Evolutionary conservation across 2,329 filamentous ascomycete genomes (phyloP), one percentile per base, ranked within the genome.

Genomic region (Penicillium crustosum): DNA sequence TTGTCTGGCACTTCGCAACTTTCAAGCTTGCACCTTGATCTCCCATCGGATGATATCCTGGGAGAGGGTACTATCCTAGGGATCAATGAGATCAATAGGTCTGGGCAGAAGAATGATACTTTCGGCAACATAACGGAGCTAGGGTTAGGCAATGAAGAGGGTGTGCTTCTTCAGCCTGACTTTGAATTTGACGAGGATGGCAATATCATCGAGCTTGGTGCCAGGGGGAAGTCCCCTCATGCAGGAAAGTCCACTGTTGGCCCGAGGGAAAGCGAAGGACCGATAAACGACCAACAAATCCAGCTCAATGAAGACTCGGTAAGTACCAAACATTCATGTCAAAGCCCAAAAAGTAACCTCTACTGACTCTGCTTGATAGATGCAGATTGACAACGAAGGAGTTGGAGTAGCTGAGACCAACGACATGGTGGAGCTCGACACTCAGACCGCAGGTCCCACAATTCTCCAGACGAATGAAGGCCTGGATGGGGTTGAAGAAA

Each of bases 151-250:
- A 74, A 80, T 17, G 79, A 80, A 50, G 74, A 74, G 12, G 75
- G 80, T 21, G 70, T 80, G 19, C 72, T 82, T 56, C 70, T 80
- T 35, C 82, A 85, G n/a, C 77, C 80, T 23, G 81, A 82, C 52
- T 86, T 89, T 63, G 81, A 79, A 38, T 82, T 89, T 61, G 86
- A 87, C 62, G 83, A 80, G 15, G 80, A 88, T 59, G 86, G 86
- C 8, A 82, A 84, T 61, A 73, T 88, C 6, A 69, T 83, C 31
- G 82, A 85, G 50, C 68, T 83, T 44, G 64, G 64, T 27, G 50
- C 19, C 6, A 52, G 45, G 29, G 25, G 15, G 10, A 15, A 60
- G 5, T 64, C 64, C 15, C 64, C 64, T 2, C 47, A 41, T 27
- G 41, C 17, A 27, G 47, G 41, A 4, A 62, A 54, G 41, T 29